phyloP scores from a whole-genome alignment of 371 early-diverging fungal genomes.

The Mortierella sp. region DNA sequence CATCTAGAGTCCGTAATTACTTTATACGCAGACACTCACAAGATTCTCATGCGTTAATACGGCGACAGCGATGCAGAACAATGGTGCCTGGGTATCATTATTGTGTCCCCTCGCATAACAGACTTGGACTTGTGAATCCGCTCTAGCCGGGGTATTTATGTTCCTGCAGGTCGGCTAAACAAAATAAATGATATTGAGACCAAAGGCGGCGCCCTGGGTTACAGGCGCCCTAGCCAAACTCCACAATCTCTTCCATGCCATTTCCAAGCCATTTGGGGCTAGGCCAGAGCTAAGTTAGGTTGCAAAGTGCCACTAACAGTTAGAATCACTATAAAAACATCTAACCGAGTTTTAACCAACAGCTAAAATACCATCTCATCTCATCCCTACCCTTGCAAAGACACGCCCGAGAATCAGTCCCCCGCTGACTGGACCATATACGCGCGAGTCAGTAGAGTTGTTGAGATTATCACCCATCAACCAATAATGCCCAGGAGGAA shows the following conservation, averaged over 20 bases:
- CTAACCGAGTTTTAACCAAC: not conserved
- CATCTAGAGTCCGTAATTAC: too few species aligned
- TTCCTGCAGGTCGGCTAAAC: not conserved
- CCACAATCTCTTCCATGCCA: conserved; percentile 44
- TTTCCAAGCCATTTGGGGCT: conserved; percentile 48
- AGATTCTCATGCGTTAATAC: not conserved
- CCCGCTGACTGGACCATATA: conserved; percentile 87
- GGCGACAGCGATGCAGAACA: not conserved
- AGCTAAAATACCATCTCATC: not conserved
- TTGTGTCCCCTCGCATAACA: not conserved
- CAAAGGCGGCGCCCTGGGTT: not conserved
- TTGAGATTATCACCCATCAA: conserved; percentile 84
- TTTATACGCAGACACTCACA: not conserved
- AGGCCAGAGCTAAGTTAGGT: conserved; percentile 40
- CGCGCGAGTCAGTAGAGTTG: conserved; percentile 85
- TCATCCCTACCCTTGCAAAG: conserved; percentile 70
- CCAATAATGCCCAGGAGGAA: conserved; percentile 80
- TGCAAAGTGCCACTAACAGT: not conserved
- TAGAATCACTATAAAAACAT: not conserved
- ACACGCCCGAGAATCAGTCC: conserved; percentile 84
- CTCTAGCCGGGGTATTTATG: not conserved
- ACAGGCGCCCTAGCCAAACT: conserved; percentile 15
- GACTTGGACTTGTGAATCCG: not conserved
- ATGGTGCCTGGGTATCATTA: not conserved
- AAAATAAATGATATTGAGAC: not conserved